Evolutionary conservation across 768 basidiomycete genomes (phyloP).

Genomic region (Pleurotus ostreatus): DNA sequence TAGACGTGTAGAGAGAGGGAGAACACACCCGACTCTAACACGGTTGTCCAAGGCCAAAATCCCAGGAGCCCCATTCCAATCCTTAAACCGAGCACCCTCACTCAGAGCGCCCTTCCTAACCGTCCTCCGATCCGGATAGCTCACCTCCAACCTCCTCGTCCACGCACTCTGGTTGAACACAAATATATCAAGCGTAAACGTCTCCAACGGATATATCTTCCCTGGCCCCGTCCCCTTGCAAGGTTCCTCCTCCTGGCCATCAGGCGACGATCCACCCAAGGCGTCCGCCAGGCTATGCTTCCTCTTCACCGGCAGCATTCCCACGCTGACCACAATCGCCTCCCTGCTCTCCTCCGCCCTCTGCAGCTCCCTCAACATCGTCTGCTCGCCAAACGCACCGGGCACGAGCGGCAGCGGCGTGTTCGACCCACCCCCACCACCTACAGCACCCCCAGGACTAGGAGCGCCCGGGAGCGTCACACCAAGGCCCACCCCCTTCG

Average conservation of each 20-base stretch:
- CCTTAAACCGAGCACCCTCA: constrained; percentile 22
- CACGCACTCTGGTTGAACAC: constrained; percentile 79
- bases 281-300: not conserved
- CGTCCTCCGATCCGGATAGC: constrained; percentile 53
- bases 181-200: constrained; percentile 82
- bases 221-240: constrained; percentile 19
- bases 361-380: constrained; percentile 25
- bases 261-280: constrained; percentile 9
- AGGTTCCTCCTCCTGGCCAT: constrained; percentile 15
- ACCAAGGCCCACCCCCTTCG: constrained; percentile 39
- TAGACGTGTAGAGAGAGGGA: not conserved
- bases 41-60: constrained; percentile 75
- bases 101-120: constrained; percentile 34
- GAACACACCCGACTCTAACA: constrained; percentile 71
- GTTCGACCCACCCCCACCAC: constrained; percentile 31
- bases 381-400: constrained; percentile 38
- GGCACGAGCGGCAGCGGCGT: constrained; percentile 55
- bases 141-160: constrained; percentile 76
- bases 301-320: constrained; percentile 31
- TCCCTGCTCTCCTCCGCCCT: constrained; percentile 38
- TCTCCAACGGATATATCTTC: constrained; percentile 68
- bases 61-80: constrained; percentile 43
- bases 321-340: constrained; percentile 69
- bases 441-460: constrained; percentile 5
- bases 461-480: not conserved